Evolutionary conservation across 129 eudicot genomes (phyloP), one percentile per base, ranked within the genome.

Genomic region (Calendula officinalis): DNA sequence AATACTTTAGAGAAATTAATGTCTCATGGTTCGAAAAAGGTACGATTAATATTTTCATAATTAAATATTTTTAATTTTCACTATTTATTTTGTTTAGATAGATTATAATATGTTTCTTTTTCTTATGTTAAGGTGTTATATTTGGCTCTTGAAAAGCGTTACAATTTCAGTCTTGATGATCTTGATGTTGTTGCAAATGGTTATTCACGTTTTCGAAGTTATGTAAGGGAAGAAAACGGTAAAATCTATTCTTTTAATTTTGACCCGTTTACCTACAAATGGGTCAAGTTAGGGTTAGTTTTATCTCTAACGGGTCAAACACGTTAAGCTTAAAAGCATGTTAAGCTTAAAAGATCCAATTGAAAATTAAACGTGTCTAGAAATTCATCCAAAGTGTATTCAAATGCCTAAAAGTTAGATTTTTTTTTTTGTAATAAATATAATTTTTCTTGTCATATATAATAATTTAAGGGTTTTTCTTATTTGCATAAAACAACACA

Each of bases 81-180:
- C 37, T 15, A 8, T 17, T 16, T 8, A 32, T 49, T 49, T n/a
- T 12, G 34, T 63, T 34, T 22, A 51, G 16, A 12, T 33, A 22
- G 2, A 34, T 17, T 6, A 53, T 56, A 53, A 16, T 70, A 1
- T 22, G 59, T 15, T 52, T 6, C 9, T 68, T 56, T 51, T 12
- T 51, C 56, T 68, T 22, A 22, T 22, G 30, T 22, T 60, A 81
- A 88, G 95, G 85, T 88, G 62, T 46, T 87, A 64, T 92, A 88
- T 75, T 57, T 92, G 82, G 98, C 98, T 6, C 72, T 92, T 54
- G 98, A 92, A 80, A 92, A 88, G 70, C 96, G 98, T 44, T 87
- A 87, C 82, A 91, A 87, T 74, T 91, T 91, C 68, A 67, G 81
- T 72, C 70, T 91, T 14, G 83, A 83, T 51, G 96, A 88, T 65